Evolutionary conservation across 441 rosid genomes (phyloP), one percentile per base, ranked within the genome.

Genomic region (Jatropha multifida): DNA sequence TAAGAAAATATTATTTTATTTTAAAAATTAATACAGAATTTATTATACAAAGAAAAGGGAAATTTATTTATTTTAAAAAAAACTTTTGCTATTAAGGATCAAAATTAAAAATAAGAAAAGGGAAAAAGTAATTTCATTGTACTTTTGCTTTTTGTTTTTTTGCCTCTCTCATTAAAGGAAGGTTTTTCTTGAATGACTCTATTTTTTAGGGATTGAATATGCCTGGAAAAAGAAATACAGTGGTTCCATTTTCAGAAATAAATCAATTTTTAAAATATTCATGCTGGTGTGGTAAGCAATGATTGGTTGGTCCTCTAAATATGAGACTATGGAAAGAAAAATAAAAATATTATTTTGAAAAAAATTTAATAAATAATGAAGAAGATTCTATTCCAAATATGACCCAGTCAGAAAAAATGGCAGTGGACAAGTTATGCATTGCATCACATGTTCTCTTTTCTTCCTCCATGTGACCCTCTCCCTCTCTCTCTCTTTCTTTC

Each of bases 381-480:
- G 83, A 80, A 83, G 83, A 83, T 80, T 83, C 83, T 77, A 78
- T 80, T 76, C 82, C 80, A 78, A 75, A 26, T 60, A 64, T 15
- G 68, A 54, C 26, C 78, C 42, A 49, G 20, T 55, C 42, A 66
- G 11, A 32, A 20, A 46, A 20, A 46, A 7, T 38, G 12, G 58
- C 65, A 49, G 72, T 66, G 41, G 73, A 49, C 81, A 72, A 67
- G 52, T 18, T 44, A 64, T 68, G 63, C 44, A 40, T 60, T 52
- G 26, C 70, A 71, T 76, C 78, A 76, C 80, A 82, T 76, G 82
- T 76, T 44, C 64, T 23, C 69, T 20, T 32, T 55, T 70, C 69
- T 44, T 38, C 74, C 60, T 17, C 74, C 81, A 82, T 79, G 83
- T 79, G 81, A 79, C 76, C 71, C 78, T 72, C 73, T 44, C 32